A percentile compares a stretch with the other conserved stretches of the same genome.
phyloP scores from a whole-genome alignment of 805 yeast species.

The Alloascoidea hylecoeti region DNA sequence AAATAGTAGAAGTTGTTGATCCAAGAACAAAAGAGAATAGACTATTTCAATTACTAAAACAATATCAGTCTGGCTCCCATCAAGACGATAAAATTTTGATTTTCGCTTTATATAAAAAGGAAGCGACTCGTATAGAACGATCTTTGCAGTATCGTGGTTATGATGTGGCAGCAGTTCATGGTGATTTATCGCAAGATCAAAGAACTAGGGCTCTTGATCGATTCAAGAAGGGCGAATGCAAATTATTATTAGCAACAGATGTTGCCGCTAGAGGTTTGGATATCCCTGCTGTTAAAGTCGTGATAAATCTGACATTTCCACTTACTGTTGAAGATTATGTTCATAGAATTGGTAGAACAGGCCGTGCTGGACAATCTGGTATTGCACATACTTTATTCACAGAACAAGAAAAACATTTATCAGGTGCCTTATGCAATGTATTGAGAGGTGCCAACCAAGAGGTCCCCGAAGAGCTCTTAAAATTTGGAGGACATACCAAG shows the following conservation, averaged over 20 bases:
- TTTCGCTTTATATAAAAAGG: constrained; percentile 93
- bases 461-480: constrained; percentile 88
- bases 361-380: constrained; percentile 94
- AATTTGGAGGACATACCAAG: constrained; percentile 96
- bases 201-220: constrained; percentile 77
- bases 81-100: constrained; percentile 73
- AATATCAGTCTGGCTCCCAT: constrained; percentile 55
- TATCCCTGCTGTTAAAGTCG: constrained; percentile 93
- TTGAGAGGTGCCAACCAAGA: constrained; percentile 88
- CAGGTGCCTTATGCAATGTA: constrained; percentile 89
- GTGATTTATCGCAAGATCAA: constrained; percentile 86
- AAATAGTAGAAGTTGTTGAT: constrained; percentile 85
- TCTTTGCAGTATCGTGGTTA: constrained; percentile 60
- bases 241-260: constrained; percentile 85
- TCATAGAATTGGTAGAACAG: constrained; percentile 96
- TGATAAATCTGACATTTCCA: constrained; percentile 91
- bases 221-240: constrained; percentile 70
- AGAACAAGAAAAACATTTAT: constrained; percentile 89
- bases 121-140: constrained; percentile 83
- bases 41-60: constrained; percentile 53
- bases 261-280: constrained; percentile 98
- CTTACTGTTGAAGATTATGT: constrained; percentile 94
- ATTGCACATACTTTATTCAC: constrained; percentile 92
- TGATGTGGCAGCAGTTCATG: constrained; percentile 87
- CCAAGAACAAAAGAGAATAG: constrained; percentile 68